Conservation (phyloP, 345 rosid genomes). For the Noccaea bulbosa region DNA sequence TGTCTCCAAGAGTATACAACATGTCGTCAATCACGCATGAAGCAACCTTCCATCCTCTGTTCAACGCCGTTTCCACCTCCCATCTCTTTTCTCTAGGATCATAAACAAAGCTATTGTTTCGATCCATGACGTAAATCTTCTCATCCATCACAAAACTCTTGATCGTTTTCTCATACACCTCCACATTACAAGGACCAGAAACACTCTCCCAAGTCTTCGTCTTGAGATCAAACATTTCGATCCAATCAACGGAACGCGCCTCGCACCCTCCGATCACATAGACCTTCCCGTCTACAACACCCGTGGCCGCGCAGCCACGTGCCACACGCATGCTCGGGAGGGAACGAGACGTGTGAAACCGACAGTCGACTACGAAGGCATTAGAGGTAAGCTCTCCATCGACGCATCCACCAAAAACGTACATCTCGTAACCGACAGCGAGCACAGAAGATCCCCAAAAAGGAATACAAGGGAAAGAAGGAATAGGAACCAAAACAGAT, state of each 20-base stretch:
- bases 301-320: constrained; percentile 26
- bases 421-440: neutral
- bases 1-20: constrained; percentile 65
- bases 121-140: constrained; percentile 13
- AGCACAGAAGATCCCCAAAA: constrained; percentile 18
- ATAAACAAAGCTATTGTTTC: constrained; percentile 23
- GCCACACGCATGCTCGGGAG: constrained; percentile 9
- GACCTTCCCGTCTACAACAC: constrained; percentile 53
- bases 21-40: constrained; percentile 65
- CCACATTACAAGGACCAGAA: neutral
- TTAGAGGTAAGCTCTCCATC: neutral
- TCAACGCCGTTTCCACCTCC: constrained; percentile 50
- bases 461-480: neutral
- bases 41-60: constrained; percentile 62
- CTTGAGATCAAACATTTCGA: constrained; percentile 53
- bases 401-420: constrained; percentile 20
- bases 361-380: neutral
- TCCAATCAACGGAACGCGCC: constrained; percentile 55
- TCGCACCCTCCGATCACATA: constrained; percentile 75
- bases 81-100: constrained; percentile 53
- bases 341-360: neutral
- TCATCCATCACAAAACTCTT: constrained; percentile 19
- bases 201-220: constrained; percentile 46
- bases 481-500: neutral
- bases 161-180: neutral